A percentile compares a stretch with the other conserved stretches of the same genome.
Evolutionary conservation across 2,329 filamentous ascomycete species (phyloP).

Genomic region (Dactylellina drechsleri): DNA sequence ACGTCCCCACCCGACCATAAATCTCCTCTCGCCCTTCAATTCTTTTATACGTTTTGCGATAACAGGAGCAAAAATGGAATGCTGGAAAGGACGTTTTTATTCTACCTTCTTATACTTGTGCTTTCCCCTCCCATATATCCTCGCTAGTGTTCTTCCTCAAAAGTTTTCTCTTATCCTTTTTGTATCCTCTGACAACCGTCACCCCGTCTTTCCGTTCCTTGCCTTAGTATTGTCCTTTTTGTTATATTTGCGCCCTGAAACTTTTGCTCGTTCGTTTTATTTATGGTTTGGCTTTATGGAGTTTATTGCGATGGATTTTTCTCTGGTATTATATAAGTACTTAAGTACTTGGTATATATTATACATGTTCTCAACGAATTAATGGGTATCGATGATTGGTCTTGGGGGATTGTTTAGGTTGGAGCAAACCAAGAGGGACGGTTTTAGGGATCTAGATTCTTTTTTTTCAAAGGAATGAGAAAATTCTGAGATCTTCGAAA

Average conservation of each 20-base stretch:
- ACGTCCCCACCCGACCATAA: slow-evolving; percentile 2
- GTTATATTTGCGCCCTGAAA: slow-evolving; percentile 1
- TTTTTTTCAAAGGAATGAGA: neutral
- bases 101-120: slow-evolving; percentile 3
- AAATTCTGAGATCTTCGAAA: slow-evolving; percentile 8
- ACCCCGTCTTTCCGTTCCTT: neutral
- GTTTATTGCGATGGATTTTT: slow-evolving; percentile 44
- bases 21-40: slow-evolving; percentile 25
- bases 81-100: slow-evolving; percentile 20
- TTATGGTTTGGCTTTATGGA: slow-evolving; percentile 36
- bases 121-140: slow-evolving; percentile 13
- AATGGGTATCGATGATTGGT: slow-evolving; percentile 49
- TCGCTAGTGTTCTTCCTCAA: slow-evolving; percentile 10
- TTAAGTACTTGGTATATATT: slow-evolving; percentile 40
- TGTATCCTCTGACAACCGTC: neutral
- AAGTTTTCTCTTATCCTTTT: neutral
- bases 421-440: slow-evolving; percentile 21
- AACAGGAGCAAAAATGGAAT: slow-evolving; percentile 47
- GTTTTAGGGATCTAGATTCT: slow-evolving; percentile 21
- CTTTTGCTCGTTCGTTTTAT: slow-evolving; percentile 11
- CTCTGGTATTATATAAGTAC: slow-evolving; percentile 35
- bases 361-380: slow-evolving; percentile 51
- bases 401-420: slow-evolving; percentile 10
- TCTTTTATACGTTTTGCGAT: slow-evolving; percentile 37
- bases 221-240: slow-evolving; percentile 10